A percentile compares a stretch with the other conserved stretches of the same genome.
Conservation (phyloP, 164 flowering plant species). For the Vitis rupestris region DNA sequence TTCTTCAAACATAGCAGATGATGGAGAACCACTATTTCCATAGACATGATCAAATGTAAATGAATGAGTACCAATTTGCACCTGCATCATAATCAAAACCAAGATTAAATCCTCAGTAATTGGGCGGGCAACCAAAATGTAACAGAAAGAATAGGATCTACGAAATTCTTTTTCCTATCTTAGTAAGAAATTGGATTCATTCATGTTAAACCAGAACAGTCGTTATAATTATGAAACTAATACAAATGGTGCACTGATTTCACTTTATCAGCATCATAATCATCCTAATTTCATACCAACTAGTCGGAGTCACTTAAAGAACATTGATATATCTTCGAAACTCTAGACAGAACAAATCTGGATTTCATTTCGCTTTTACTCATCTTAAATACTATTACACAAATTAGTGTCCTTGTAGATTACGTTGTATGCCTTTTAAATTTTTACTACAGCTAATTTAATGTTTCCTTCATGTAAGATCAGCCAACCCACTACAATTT, state of each 20-base stretch:
- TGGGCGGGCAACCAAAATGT: background rate
- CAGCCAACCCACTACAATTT: too few relatives aligned
- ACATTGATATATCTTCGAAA: background rate
- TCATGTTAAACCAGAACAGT: background rate
- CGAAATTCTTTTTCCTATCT: background rate
- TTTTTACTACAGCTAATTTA: too few relatives aligned
- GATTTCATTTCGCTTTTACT: too few relatives aligned
- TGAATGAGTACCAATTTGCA: slow-evolving; percentile 84
- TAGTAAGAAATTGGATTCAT: background rate
- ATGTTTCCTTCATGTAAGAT: too few relatives aligned
- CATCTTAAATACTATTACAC: too few relatives aligned
- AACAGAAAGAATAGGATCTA: background rate
- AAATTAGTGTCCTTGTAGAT: too few relatives aligned
- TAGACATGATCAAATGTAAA: slow-evolving; percentile 91
- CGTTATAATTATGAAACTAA: background rate
- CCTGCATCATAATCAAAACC: slow-evolving; percentile 36
- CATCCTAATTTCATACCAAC: background rate
- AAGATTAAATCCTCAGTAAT: background rate
- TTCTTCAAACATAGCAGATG: slow-evolving; percentile 72
- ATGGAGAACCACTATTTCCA: slow-evolving; percentile 66
- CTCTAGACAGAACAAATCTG: too few relatives aligned
- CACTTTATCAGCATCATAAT: background rate
- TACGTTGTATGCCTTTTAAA: too few relatives aligned
- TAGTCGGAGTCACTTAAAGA: background rate
- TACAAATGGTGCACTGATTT: background rate